These are phyloP conservation scores for Daldinia decipiens DNA, from an alignment of 495 filamentous ascomycete genomes.

Conservation along the genomic window DNA sequence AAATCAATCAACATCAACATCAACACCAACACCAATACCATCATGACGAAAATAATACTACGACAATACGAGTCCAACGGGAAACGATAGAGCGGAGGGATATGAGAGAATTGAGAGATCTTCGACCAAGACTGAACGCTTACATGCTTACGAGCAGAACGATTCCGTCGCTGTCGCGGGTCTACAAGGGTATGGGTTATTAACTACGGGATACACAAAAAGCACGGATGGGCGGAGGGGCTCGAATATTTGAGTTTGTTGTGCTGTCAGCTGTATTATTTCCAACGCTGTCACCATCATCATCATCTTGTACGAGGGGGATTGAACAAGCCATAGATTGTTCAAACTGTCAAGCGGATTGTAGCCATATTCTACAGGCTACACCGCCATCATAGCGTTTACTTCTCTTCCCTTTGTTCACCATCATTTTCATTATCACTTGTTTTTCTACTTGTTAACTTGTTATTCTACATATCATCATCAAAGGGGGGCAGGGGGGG, in stretches of 20 bases:
- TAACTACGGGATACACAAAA: slow-evolving; percentile 41
- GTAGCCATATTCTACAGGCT: not conserved
- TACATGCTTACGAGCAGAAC: slow-evolving; percentile 23
- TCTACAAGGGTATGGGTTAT: slow-evolving; percentile 20
- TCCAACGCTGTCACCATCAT: not conserved
- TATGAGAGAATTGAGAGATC: not conserved
- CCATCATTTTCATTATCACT: not conserved
- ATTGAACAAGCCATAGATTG: slow-evolving; percentile 29
- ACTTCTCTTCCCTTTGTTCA: slow-evolving; percentile 4
- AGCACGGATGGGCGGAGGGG: slow-evolving; percentile 10
- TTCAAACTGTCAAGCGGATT: slow-evolving; percentile 18
- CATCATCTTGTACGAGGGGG: slow-evolving; percentile 4
- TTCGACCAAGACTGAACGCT: slow-evolving; percentile 2
- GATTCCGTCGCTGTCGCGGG: slow-evolving; percentile 18
- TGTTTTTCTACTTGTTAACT: not conserved
- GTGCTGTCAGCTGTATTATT: slow-evolving; percentile 28
- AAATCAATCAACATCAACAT: slow-evolving; percentile 1
- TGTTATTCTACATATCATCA: slow-evolving; percentile 12
- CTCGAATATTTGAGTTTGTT: slow-evolving; percentile 6
- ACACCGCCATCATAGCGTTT: not conserved
- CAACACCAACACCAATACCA: slow-evolving; percentile 2
- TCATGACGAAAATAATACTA: not conserved
- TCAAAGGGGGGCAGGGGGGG: not conserved
- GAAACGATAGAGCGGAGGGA: slow-evolving; percentile 11
- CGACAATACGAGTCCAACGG: not conserved